Conservation (phyloP, 371 early-diverging fungal genomes). For the Mucor circinelloides region DNA sequence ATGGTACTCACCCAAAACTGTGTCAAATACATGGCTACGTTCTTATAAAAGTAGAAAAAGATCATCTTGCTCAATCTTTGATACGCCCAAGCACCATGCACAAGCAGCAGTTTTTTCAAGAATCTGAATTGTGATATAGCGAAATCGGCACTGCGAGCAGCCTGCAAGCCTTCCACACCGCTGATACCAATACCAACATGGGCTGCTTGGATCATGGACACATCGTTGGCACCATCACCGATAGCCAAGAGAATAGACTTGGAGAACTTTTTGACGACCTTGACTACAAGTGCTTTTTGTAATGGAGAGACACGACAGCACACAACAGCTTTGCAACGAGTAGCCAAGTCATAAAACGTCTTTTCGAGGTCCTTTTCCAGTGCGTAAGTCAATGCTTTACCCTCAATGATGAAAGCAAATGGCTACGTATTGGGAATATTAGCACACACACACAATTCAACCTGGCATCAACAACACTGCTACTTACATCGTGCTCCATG, state of each 20-base stretch:
- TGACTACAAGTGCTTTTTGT: slow-evolving; percentile 92
- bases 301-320: slow-evolving; percentile 95
- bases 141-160: slow-evolving; percentile 95
- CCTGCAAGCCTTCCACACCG: slow-evolving; percentile 97
- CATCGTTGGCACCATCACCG: slow-evolving; percentile 99
- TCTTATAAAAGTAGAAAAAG: slow-evolving; percentile 94
- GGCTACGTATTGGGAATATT: slow-evolving; percentile 28
- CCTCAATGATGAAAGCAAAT: slow-evolving; percentile 73
- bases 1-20: slow-evolving; percentile 89
- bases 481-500: slow-evolving; percentile 19
- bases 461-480: too few species aligned
- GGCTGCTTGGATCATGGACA: slow-evolving; percentile 97
- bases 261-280: slow-evolving; percentile 76
- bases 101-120: slow-evolving; percentile 85
- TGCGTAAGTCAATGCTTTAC: slow-evolving; percentile 68
- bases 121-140: slow-evolving; percentile 93
- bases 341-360: slow-evolving; percentile 75
- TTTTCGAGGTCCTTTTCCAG: slow-evolving; percentile 69
- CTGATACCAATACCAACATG: slow-evolving; percentile 97
- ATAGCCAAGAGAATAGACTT: slow-evolving; percentile 85
- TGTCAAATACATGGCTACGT: slow-evolving; percentile 93
- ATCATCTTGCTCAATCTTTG: slow-evolving; percentile 87
- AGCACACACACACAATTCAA: background rate
- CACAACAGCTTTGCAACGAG: slow-evolving; percentile 81
- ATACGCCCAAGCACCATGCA: slow-evolving; percentile 95